Evolutionary conservation across 257 asterid genomes (phyloP), one percentile per base, ranked within the genome.

Genomic region (Solanum paucissectum): DNA sequence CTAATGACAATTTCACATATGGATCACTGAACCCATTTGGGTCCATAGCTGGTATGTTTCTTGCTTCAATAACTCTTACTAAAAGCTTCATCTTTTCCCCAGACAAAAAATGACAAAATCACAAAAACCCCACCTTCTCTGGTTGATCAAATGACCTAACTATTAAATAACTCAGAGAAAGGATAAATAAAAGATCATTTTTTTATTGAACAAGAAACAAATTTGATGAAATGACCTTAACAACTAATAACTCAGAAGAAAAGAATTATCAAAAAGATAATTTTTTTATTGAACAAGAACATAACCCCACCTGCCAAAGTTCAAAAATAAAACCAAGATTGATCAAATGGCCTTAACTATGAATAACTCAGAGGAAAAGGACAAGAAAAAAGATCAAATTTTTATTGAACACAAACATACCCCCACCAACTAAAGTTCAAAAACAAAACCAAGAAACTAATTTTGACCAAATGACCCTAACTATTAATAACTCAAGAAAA

Each of bases 21-120:
- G 99, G 99, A 91, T 97, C 99, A 91, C 98, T 96, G 77, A 92
- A 93, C 32, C 99, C 99, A 91, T 96, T 97, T 23, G 93, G 94
- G 92, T 96, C 98, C 92, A 93, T 91, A 71, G 98, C 94, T 74
- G 99, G 99, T 85, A 97, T 88, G 66, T 95, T 92, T 75, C 88
- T 92, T 0, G 97, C 99, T 87, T 96, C 99, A 29, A 95, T 97
- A n/a, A 93, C 99, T 5, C 99, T 96, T 77, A 97, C 98, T 90
- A 97, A 91, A 33, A 97, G 96, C 95, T 94, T 94, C 99, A 96
- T 95, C 71, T 84, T 87, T 38, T 14, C 49, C 29, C 66, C 8
- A 20, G 44, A 68, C 42, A 23, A 46, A 29, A 40, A 44, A 8
- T 44, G 33, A 77, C 29, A 44, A 79, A 40, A 46, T 81, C 44